These are phyloP conservation scores for Quercus engelmannii DNA, from an alignment of 306 rosid genomes.

Conservation along the genomic window DNA sequence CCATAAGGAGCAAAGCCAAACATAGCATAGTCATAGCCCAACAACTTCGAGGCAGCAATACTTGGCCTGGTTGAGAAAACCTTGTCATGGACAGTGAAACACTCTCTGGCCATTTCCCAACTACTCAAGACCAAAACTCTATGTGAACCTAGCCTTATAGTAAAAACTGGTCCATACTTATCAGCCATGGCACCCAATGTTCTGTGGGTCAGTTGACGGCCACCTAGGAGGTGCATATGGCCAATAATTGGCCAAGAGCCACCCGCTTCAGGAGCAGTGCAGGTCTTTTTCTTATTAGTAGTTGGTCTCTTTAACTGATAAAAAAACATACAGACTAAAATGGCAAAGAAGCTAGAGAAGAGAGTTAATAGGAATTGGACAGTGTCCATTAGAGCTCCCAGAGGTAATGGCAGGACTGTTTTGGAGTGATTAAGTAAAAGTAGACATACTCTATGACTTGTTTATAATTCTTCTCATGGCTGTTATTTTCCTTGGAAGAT, in stretches of 20 bases:
- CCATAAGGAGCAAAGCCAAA: slow-evolving; percentile 41
- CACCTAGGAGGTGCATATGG: slow-evolving; percentile 34
- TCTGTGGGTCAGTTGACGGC: slow-evolving; percentile 12
- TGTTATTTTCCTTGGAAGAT: no score
- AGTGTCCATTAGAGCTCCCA: slow-evolving; percentile 18
- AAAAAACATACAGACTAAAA: slow-evolving; percentile 13
- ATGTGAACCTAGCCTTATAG: slow-evolving; percentile 28
- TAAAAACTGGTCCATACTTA: slow-evolving; percentile 32
- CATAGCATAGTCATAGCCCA: slow-evolving; percentile 31
- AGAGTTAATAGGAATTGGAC: not conserved
- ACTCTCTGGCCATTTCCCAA: slow-evolving; percentile 33
- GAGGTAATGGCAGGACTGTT: not conserved
- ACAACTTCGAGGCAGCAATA: slow-evolving; percentile 21
- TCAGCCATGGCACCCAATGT: slow-evolving; percentile 36
- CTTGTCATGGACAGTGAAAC: slow-evolving; percentile 32
- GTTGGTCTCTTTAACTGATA: slow-evolving; percentile 1
- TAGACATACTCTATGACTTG: no score
- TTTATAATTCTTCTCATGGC: no score
- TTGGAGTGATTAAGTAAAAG: no score
- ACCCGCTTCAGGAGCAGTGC: slow-evolving; percentile 19
- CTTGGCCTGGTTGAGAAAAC: slow-evolving; percentile 30
- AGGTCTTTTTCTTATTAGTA: not conserved
- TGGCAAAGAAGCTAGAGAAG: slow-evolving; percentile 6
- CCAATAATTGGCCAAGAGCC: slow-evolving; percentile 38
- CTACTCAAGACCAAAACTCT: slow-evolving; percentile 21